Base-by-base conservation (phyloP, 768 basidiomycete genomes). In the Leucocoprinus sp. region DNA sequence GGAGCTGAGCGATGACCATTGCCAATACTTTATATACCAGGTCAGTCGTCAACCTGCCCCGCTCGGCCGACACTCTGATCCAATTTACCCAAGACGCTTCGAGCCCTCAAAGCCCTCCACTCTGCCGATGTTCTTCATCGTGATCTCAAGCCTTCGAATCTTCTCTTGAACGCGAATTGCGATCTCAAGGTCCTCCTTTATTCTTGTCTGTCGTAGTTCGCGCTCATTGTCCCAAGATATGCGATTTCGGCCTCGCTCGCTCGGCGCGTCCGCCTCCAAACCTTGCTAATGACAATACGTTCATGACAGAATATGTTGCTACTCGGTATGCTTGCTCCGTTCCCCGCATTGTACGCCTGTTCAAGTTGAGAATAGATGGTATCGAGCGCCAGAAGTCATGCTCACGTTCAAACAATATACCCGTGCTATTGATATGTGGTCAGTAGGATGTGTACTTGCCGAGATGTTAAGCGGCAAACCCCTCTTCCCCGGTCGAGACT, bases 361-460 rank as follows among this genome's bases (percentile, higher is more conserved):
- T 49, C 41, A 40, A 15, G 31, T 31, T 33, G 12, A 31, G n/a
- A 17, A 31, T 37, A 82, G 91, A 57, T 97, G 95, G 95, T 98
- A 97, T 60, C 81, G 95, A 23, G 95, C 95, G 0, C 95, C 95
- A 0, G 95, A 97, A 61, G 89, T 98, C 50, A 97, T 98, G 95
- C 75, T 98, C 27, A 95, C 91, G 0, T 97, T 96, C 71, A 92
- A 93, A 58, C 84, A 93, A 68, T 97, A 97, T 61, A 93, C 91
- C 4, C 76, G 78, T 26, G 84, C 84, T 0, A 86, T 90, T 61
- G 87, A 90, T 52, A 75, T 91, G 60, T 92, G 88, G 89, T 81
- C 80, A 48, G 86, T 90, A 15, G 85, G 88, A 1, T 91, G 88
- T 58, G 81, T 90, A 2, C 65, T 90, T 38, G 93, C 93, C 5